These are phyloP conservation scores for Aureobasidium uvarum DNA, from an alignment of 2,329 filamentous ascomycete genomes.

Conservation along the genomic window DNA sequence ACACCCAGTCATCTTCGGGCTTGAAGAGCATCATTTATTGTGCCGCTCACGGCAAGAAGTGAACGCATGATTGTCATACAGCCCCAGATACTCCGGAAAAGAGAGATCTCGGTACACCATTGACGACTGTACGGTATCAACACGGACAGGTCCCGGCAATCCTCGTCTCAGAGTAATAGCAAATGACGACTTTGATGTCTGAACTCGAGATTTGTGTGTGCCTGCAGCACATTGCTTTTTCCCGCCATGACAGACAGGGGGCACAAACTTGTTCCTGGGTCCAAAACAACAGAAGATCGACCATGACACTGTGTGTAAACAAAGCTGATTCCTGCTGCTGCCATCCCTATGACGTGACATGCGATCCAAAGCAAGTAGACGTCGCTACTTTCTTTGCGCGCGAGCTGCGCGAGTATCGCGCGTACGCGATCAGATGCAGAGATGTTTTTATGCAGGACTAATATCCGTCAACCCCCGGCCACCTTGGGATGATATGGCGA, in stretches of 20 bases:
- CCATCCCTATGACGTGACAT: background rate
- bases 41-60: background rate
- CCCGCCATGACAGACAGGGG: slow-evolving; percentile 9
- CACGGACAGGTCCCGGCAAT: background rate
- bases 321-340: background rate
- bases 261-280: slow-evolving; percentile 22
- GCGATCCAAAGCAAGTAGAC: slow-evolving; percentile 5
- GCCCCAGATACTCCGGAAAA: slow-evolving; percentile 21
- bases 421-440: slow-evolving; percentile 5
- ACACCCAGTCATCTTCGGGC: background rate
- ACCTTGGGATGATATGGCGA: slow-evolving; percentile 5
- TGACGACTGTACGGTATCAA: slow-evolving; percentile 9
- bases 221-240: slow-evolving; percentile 23
- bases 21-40: background rate
- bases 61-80: slow-evolving; percentile 20
- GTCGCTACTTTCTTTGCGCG: background rate
- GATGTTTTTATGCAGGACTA: background rate
- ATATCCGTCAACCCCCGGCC: slow-evolving; percentile 13
- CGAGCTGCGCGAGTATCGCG: slow-evolving; percentile 5
- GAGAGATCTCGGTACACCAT: slow-evolving; percentile 20
- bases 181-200: slow-evolving; percentile 21
- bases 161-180: slow-evolving; percentile 21
- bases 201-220: background rate
- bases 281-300: slow-evolving; percentile 15
- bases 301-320: slow-evolving; percentile 4